phyloP scores from a whole-genome alignment of 352 stramenopile genomes.

The Globisporangium barbulae region DNA sequence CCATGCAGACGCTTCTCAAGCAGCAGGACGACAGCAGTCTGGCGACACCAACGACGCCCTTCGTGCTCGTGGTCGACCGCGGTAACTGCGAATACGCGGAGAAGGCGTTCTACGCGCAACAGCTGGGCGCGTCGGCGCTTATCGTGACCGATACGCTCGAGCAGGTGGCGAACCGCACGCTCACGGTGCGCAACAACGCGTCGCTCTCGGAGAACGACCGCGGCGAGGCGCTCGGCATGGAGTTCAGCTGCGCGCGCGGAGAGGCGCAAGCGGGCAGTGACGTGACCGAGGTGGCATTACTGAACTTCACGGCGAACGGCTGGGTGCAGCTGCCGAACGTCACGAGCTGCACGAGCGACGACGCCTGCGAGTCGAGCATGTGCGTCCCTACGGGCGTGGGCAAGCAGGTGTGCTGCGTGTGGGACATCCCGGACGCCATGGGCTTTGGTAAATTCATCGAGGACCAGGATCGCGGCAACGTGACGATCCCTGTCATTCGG shows the following conservation, averaged over 20 bases:
- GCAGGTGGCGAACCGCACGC: conserved; percentile 67
- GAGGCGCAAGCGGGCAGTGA: conserved; percentile 22
- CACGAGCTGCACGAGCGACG: conserved; percentile 35
- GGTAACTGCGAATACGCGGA: conserved; percentile 69
- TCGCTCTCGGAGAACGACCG: conserved; percentile 15
- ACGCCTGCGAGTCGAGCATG: conserved; percentile 47
- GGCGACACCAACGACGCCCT: conserved; percentile 30
- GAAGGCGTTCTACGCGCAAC: conserved; percentile 69
- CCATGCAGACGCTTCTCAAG: conserved; percentile 26
- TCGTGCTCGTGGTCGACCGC: conserved; percentile 72
- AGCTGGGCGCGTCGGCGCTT: conserved; percentile 59
- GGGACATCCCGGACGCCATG: conserved; percentile 76
- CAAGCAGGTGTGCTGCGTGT: conserved; percentile 72
- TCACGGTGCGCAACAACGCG: conserved; percentile 17
- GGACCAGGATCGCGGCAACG: conserved; percentile 32
- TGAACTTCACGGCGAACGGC: conserved; percentile 19
- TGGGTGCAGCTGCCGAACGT: conserved; percentile 43
- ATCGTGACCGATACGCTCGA: conserved; percentile 73
- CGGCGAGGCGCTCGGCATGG: conserved; percentile 36
- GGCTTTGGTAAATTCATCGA: conserved; percentile 40
- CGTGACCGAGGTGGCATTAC: conserved; percentile 25
- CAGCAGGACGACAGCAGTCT: conserved; percentile 16
- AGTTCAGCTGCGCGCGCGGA: conserved; percentile 60
- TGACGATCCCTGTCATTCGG: conserved; percentile 69
- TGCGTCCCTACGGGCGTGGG: conserved; percentile 56